Base-by-base conservation (phyloP, 768 basidiomycete genomes). In the Trametopsis cervina region DNA sequence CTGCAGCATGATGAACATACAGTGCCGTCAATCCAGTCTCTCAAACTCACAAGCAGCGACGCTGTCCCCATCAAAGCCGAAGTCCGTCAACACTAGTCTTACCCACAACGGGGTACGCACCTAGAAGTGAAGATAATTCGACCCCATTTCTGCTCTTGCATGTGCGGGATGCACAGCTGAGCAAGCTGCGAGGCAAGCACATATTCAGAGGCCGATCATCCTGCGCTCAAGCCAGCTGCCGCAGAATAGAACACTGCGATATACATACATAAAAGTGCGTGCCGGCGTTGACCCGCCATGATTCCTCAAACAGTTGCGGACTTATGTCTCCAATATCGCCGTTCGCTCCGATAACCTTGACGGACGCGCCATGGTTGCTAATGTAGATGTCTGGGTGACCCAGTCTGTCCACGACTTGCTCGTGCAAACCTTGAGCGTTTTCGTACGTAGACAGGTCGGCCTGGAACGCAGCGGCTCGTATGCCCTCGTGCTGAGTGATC, bases 101-200 rank as follows among this genome's bases (percentile, higher is more conserved):
- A 21, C 13, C 4, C 18, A n/a, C 23, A 10, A 1, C 29, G 44
- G 23, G 4, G 5, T 17, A 35, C 50, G n/a, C 47, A 73, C 75
- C 74, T 78, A 0, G 76, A 77, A 40, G 71, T 73, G 50, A 77
- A 76, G 4, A 79, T 65, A 24, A 79, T 63, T 2, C 77, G 68
- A 0, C 76, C 76, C 56, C 66, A 77, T 47, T 70, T 67, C 54
- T 73, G 69, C 20, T 64, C 29, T 29, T 74, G 66, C 77, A 79
- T 78, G 44, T 72, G 61, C 2, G 75, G 74, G 21, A 77, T 25
- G 53, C 74, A 76, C 25, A 77, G 55, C 51, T 77, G 76, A 0
- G 75, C 73, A 21, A 78, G 65, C 77, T 78, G 36, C n/a, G 21
- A 17, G 22, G 37, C 17, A 18, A 11, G 3, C 15, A 23, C 40